A percentile compares a stretch with the other conserved stretches of the same genome.
These are phyloP conservation scores for Obelidium mucronatum DNA, from an alignment of 192 early-diverging fungal genomes.

Conservation along the genomic window DNA sequence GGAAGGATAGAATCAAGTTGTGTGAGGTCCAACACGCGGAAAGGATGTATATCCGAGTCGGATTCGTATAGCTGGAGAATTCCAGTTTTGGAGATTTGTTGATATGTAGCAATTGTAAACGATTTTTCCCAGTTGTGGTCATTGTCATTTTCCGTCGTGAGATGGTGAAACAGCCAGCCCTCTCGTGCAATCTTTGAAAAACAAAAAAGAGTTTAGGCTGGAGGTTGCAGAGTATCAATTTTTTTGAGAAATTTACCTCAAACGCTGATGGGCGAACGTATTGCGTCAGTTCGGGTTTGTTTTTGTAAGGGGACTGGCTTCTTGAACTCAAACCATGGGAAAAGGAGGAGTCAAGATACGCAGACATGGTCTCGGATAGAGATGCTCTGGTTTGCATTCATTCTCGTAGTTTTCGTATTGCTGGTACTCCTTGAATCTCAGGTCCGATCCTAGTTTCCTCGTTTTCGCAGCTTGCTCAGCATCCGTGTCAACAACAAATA, in stretches of 20 bases:
- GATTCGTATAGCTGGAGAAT: constrained; percentile 36
- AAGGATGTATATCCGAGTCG: constrained; percentile 26
- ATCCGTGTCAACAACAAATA: not conserved
- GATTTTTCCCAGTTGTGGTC: constrained; percentile 11
- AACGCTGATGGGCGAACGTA: constrained; percentile 33
- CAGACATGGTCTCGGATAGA: too few species aligned
- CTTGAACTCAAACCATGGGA: too few species aligned
- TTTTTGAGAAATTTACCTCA: constrained; percentile 13
- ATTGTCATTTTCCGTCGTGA: not conserved
- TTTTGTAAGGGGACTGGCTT: too few species aligned
- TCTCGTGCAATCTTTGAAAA: constrained; percentile 30
- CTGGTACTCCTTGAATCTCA: too few species aligned
- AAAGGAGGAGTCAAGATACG: too few species aligned
- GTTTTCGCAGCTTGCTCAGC: not conserved
- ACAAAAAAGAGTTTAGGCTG: not conserved
- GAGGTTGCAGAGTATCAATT: not conserved
- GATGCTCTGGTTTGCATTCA: too few species aligned
- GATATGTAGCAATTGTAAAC: constrained; percentile 31
- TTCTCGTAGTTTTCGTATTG: too few species aligned
- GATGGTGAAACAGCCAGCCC: constrained; percentile 35
- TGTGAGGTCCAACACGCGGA: constrained; percentile 24
- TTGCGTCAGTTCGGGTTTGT: not conserved
- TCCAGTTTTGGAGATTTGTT: constrained; percentile 4
- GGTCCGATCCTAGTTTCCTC: too few species aligned
- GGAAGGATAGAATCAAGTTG: not conserved